Percentiles rank a stretch among this genome's conserved stretches.
Evolutionary conservation across 306 rosid species (phyloP).

Genomic region (Cucurbita maxima): DNA sequence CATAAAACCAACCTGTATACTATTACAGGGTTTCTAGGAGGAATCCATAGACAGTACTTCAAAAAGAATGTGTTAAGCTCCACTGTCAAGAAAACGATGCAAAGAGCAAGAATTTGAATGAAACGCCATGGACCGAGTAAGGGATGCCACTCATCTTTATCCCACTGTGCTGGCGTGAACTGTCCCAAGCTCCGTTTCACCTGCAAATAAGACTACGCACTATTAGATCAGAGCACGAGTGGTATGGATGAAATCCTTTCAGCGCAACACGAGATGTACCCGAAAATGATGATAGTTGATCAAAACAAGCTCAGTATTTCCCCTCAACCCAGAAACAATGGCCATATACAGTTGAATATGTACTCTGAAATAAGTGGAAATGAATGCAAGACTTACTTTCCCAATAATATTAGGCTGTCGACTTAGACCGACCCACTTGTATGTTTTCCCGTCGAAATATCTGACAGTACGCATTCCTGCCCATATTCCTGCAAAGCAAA

Average conservation of each 20-base stretch:
- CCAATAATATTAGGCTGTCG: conserved; percentile 87
- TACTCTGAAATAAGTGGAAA: neutral
- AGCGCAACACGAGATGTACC: neutral
- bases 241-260: neutral
- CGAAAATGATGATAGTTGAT: neutral
- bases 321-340: neutral
- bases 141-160: conserved; percentile 99
- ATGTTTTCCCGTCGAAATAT: conserved; percentile 93
- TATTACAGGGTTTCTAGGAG: conserved; percentile 73
- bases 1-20: conserved; percentile 10
- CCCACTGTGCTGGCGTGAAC: conserved; percentile 97
- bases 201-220: conserved; percentile 23
- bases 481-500: conserved; percentile 68
- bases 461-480: conserved; percentile 97
- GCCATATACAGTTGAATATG: neutral
- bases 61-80: conserved; percentile 93
- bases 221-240: neutral
- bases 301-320: neutral
- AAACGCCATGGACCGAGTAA: conserved; percentile 97
- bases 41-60: conserved; percentile 91
- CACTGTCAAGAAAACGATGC: conserved; percentile 65
- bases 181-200: conserved; percentile 83
- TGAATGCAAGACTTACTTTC: conserved; percentile 42
- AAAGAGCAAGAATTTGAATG: conserved; percentile 79
- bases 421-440: conserved; percentile 98